Evolutionary conservation across 331 rosid genomes (phyloP), one percentile per base, ranked within the genome.

Genomic region (Quercus tomentella): DNA sequence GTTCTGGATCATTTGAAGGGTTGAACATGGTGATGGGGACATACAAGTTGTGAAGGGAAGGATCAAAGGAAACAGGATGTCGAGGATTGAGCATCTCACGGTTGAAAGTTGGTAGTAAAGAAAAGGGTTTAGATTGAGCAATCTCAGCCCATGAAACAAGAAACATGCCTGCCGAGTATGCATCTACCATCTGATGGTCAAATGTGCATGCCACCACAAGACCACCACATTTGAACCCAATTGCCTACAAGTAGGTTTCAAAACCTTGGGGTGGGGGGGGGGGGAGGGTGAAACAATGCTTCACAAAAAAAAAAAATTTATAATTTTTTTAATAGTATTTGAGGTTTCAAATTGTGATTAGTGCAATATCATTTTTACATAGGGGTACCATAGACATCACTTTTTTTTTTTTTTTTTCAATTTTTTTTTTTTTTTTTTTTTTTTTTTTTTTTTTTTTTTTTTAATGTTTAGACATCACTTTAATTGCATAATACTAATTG

Each of bases 111-210:
- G 97, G 97, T 0, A 30, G 17, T 15, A 3, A 15, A 11, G 84
- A 55, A 54, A 79, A 52, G 21, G 68, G 83, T 31, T 83, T 82
- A 57, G 87, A 81, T 1, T 75, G 86, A 20, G 92, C 85, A 52
- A 69, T 74, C 33, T 83, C 68, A n/a, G 95, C 92, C 95, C 97
- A 92, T 20, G 93, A 81, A 0, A 89, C 87, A 0, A 92, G 74
- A 65, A 92, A 87, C 93, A 92, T 89, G 86, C 90, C 82, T 14
- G 86, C 37, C 0, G 93, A 90, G 75, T 90, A 74, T 2, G 92
- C 92, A 37, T 90, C 97, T 0, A 91, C 91, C 0, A 92, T 79
- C 33, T 91, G 89, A 75, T 92, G 97, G 80, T 92, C 93, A 49
- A 90, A 90, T 2, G 80, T 79, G 79, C 97, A 92, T 5, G 84